These are phyloP conservation scores for Lablab purpureus DNA, from an alignment of 306 rosid species.

Conservation along the genomic window DNA sequence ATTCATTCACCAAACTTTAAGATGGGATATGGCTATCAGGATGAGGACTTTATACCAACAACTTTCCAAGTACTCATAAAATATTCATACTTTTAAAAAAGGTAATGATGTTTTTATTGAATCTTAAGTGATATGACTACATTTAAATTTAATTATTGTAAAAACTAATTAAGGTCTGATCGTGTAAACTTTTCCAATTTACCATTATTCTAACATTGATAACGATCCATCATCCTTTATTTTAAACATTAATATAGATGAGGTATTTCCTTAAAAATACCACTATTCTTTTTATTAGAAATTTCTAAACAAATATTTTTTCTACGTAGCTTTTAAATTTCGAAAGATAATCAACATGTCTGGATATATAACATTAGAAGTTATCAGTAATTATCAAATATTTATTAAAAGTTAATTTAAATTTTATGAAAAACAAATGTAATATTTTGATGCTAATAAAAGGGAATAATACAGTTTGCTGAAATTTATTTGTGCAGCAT, in stretches of 20 bases:
- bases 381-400: background rate
- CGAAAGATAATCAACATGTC: background rate
- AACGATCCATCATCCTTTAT: background rate
- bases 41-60: slow-evolving; percentile 46
- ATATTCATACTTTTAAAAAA: background rate
- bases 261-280: background rate
- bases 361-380: background rate
- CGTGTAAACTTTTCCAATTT: background rate
- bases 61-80: background rate
- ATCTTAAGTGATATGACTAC: background rate
- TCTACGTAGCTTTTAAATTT: background rate
- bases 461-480: background rate
- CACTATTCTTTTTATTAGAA: background rate
- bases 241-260: background rate
- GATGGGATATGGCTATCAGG: slow-evolving; percentile 37
- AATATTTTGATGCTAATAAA: too few species aligned
- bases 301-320: background rate
- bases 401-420: background rate
- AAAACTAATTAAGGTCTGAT: background rate
- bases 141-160: slow-evolving; percentile 8
- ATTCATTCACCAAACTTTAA: slow-evolving; percentile 40
- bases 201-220: background rate
- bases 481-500: background rate
- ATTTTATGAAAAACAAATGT: too few species aligned
- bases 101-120: slow-evolving; percentile 6